A percentile compares a stretch with the other conserved stretches of the same genome.
These are phyloP conservation scores for Sphaerobolus stellatus DNA, from an alignment of 1,284 basidiomycete species.

Conservation along the genomic window DNA sequence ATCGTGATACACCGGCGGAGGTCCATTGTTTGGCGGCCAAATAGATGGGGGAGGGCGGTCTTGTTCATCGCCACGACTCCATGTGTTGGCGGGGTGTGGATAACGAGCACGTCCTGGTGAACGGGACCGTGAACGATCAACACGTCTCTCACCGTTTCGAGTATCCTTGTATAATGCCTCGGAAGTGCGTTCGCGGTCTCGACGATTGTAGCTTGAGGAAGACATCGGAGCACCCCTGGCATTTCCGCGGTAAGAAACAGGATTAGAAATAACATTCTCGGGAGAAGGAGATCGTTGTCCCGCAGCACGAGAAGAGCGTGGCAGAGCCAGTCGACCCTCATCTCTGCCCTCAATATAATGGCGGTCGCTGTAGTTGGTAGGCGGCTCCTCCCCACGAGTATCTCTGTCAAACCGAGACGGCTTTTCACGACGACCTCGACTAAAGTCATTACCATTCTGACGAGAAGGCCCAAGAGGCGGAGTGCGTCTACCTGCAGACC, in stretches of 20 bases:
- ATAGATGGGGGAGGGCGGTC: neutral
- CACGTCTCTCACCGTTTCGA: constrained; percentile 9
- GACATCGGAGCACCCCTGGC: constrained; percentile 6
- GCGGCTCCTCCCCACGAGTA: neutral
- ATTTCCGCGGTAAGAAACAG: neutral
- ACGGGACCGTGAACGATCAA: constrained; percentile 9
- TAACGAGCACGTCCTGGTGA: constrained; percentile 10
- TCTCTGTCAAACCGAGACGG: neutral
- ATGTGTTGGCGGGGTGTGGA: neutral
- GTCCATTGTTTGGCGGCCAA: neutral
- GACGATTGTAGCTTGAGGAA: neutral
- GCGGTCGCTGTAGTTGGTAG: constrained; percentile 2
- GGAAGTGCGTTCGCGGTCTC: neutral
- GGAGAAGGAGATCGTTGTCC: neutral
- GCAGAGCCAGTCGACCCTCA: neutral
- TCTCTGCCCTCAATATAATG: constrained; percentile 6
- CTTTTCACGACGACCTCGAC: neutral
- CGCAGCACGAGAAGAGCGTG: neutral
- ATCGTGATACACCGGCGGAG: neutral
- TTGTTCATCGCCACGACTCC: neutral
- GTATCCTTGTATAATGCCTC: neutral
- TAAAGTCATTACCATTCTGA: neutral
- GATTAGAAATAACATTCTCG: constrained; percentile 1
- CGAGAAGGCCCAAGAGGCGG: constrained; percentile 1
- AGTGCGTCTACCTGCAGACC: neutral